Evolutionary conservation across 1,284 basidiomycete genomes (phyloP).

Genomic region (Somion occarium): DNA sequence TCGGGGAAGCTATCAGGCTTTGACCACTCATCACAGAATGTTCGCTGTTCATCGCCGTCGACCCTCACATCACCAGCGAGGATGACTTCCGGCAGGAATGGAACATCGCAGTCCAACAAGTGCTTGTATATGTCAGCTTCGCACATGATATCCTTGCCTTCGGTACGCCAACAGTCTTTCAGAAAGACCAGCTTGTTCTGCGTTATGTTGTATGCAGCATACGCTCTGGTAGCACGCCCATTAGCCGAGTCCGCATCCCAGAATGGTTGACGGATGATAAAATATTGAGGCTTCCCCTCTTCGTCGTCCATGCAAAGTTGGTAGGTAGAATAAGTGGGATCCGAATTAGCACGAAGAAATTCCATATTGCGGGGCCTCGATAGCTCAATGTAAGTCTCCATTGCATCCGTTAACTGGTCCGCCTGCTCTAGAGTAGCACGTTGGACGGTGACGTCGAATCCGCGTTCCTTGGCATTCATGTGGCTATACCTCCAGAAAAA

Average conservation of each 20-base stretch:
- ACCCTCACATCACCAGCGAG: background rate
- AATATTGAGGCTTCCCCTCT: background rate
- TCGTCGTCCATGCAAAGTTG: background rate
- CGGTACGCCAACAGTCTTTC: background rate
- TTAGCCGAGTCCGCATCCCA: background rate
- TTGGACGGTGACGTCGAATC: no score
- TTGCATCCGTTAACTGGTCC: background rate
- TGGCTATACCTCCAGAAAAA: background rate
- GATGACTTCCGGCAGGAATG: no score
- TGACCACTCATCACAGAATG: no score
- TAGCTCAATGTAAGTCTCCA: background rate
- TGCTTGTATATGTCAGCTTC: background rate
- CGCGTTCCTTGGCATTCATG: background rate
- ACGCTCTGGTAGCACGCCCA: background rate
- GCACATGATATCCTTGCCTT: background rate
- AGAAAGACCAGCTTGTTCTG: background rate
- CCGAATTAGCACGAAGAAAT: background rate
- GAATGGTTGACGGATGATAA: no score
- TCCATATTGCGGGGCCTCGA: background rate
- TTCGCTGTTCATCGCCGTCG: background rate
- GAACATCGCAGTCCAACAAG: no score
- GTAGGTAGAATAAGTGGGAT: background rate
- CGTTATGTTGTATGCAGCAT: no score
- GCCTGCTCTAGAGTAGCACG: no score
- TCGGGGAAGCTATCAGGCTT: background rate